These are phyloP conservation scores for Fistulinella prunicolor DNA, from an alignment of 768 basidiomycete species.

Conservation along the genomic window DNA sequence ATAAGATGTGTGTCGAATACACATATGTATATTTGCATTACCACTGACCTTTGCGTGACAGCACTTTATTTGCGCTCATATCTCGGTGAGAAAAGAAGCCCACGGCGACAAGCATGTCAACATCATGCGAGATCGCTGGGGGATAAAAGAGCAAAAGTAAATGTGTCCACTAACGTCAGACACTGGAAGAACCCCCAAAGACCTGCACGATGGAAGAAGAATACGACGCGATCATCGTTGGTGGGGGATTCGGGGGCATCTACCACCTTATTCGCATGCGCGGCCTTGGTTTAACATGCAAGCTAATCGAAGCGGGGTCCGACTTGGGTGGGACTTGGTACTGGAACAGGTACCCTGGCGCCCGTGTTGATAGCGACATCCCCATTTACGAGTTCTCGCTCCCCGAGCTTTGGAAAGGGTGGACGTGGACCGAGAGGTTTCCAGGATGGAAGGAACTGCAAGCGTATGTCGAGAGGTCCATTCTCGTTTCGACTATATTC, in stretches of 20 bases:
- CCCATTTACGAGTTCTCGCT: not conserved
- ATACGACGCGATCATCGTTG: slow-evolving; percentile 3
- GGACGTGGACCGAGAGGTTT: slow-evolving; percentile 1
- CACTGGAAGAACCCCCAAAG: too few relatives aligned
- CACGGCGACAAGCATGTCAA: too few relatives aligned
- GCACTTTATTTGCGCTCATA: too few relatives aligned
- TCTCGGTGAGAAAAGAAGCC: too few relatives aligned
- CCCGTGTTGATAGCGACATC: not conserved
- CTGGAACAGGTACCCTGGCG: not conserved
- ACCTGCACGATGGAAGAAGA: not conserved
- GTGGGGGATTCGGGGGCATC: not conserved
- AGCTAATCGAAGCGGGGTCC: not conserved
- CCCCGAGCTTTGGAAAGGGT: not conserved
- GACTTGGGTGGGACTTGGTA: not conserved
- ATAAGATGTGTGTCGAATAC: too few relatives aligned
- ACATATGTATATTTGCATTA: too few relatives aligned
- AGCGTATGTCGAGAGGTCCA: not conserved
- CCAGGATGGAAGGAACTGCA: slow-evolving; percentile 2
- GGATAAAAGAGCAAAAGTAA: too few relatives aligned
- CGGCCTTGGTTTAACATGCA: slow-evolving; percentile 1
- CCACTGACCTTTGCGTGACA: too few relatives aligned
- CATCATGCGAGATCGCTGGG: too few relatives aligned
- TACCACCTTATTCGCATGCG: slow-evolving; percentile 2
- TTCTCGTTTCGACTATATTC: too few relatives aligned
- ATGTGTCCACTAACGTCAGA: too few relatives aligned